Conservation (phyloP, 345 rosid species). For the Pugionium dolabratum region DNA sequence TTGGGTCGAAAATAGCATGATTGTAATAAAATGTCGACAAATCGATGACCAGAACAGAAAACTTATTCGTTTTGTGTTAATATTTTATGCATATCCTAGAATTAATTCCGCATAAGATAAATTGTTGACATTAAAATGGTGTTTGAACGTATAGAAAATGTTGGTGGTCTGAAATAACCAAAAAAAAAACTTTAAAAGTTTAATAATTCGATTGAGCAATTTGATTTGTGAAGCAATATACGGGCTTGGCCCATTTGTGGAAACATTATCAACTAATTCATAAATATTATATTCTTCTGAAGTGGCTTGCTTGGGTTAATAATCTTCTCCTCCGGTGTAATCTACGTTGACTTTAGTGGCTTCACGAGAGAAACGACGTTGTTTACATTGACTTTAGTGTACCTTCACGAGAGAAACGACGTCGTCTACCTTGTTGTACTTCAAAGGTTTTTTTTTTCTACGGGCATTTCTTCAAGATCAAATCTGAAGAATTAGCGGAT, state of each 20-base stretch:
- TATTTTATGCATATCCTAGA: too few species aligned
- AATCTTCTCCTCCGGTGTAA: too few species aligned
- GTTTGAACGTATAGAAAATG: background rate
- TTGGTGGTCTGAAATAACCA: background rate
- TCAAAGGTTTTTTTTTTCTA: too few species aligned
- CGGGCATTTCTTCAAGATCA: background rate
- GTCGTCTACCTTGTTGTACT: background rate
- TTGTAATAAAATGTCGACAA: too few species aligned
- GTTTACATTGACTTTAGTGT: background rate
- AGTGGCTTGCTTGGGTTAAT: too few species aligned
- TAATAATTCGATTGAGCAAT: background rate
- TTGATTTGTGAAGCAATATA: background rate
- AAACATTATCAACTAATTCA: background rate
- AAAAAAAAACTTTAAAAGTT: background rate
- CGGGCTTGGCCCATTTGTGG: background rate
- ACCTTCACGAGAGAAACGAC: background rate
- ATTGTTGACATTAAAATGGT: too few species aligned
- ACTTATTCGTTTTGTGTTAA: too few species aligned
- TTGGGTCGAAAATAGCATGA: constrained; percentile 12
- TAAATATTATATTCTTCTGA: background rate
- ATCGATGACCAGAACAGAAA: too few species aligned
- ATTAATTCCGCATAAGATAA: too few species aligned
- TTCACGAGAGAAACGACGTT: too few species aligned
- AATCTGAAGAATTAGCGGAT: background rate
- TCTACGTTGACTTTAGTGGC: too few species aligned